Evolutionary conservation across 2,329 filamentous ascomycete species (phyloP), one percentile per base, ranked within the genome.

Genomic region (Apiospora rasikravindrae): DNA sequence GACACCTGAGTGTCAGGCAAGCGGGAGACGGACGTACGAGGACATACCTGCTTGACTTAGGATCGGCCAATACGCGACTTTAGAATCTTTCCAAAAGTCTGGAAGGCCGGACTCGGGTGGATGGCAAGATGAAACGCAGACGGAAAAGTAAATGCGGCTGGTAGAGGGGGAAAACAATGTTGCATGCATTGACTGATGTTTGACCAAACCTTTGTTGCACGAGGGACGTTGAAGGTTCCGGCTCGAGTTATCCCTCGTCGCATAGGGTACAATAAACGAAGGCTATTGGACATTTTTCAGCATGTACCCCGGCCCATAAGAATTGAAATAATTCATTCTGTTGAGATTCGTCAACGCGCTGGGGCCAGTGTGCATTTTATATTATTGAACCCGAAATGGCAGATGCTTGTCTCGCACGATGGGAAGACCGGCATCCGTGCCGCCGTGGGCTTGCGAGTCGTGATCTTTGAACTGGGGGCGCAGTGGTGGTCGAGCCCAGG

Each of bases 351-450:
- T 40, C 57, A 64, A n/a, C 33, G 19, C 19, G 57, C 57, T 37
- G 57, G 57, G 57, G 57, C 57, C 57, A 64, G 57, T 40, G 57
- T 64, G 57, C 57, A 64, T 40, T 40, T 61, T 64, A 40, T 64
- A 64, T 64, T 64, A 64, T 64, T 40, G 29, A 64, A 64, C 57
- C 57, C 40, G 57, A 64, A 64, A 64, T 64, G 57, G 57, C 57
- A 40, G 57, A 64, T 64, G 57, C 57, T 64, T 64, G 57, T 64
- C 57, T 40, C 57, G 29, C 57, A 40, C n/a, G 29, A 64, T 37
- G 37, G 57, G 57, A 64, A 33, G 57, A 40, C 57, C 57, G 57
- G 57, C 57, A 64, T 64, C 57, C 33, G 57, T 64, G 57, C 57
- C 57, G 57, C 57, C 29, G 57, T 37, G 57, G n/a, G 57, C 33